Conservation (phyloP, 768 basidiomycete genomes). For the Chalciporus sphaerocephalus region DNA sequence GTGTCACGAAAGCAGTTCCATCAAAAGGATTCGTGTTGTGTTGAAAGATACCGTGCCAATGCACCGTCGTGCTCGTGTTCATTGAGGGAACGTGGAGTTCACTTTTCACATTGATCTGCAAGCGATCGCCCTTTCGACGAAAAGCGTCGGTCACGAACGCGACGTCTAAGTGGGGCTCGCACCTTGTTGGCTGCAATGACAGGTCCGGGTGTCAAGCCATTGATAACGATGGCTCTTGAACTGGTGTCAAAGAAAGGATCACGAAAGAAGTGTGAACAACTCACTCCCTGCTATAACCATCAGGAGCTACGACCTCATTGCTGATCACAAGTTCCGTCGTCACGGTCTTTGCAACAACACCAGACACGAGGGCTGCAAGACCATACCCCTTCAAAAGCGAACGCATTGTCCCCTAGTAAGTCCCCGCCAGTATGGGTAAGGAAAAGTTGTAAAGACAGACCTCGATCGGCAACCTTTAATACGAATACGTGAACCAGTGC, state of each 20-base stretch:
- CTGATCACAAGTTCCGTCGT: conserved; percentile 30
- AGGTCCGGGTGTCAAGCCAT: conserved; percentile 39
- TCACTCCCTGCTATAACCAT: conserved; percentile 36
- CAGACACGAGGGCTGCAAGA: conserved; percentile 9
- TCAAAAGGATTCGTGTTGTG: conserved; percentile 40
- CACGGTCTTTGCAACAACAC: conserved; percentile 9
- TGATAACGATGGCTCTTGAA: conserved; percentile 36
- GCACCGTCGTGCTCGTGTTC: conserved; percentile 40
- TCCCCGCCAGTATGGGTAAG: background rate
- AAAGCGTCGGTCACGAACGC: background rate
- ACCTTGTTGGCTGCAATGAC: conserved; percentile 40
- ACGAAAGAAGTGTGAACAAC: background rate
- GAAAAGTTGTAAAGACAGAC: background rate
- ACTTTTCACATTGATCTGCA: conserved; percentile 42
- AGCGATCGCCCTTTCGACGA: conserved; percentile 32
- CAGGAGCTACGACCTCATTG: conserved; percentile 41
- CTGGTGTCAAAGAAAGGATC: conserved; percentile 4
- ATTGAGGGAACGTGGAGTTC: conserved; percentile 35
- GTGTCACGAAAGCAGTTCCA: conserved; percentile 44
- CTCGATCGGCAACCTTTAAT: background rate
- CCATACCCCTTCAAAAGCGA: conserved; percentile 5
- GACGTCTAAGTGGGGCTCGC: background rate
- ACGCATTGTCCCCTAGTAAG: conserved; percentile 5
- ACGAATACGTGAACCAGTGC: background rate
- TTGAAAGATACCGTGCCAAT: conserved; percentile 51